A percentile compares a stretch with the other conserved stretches of the same genome.
Evolutionary conservation across 805 yeast genomes (phyloP).

Genomic region (Yamadazyma nakazawae): DNA sequence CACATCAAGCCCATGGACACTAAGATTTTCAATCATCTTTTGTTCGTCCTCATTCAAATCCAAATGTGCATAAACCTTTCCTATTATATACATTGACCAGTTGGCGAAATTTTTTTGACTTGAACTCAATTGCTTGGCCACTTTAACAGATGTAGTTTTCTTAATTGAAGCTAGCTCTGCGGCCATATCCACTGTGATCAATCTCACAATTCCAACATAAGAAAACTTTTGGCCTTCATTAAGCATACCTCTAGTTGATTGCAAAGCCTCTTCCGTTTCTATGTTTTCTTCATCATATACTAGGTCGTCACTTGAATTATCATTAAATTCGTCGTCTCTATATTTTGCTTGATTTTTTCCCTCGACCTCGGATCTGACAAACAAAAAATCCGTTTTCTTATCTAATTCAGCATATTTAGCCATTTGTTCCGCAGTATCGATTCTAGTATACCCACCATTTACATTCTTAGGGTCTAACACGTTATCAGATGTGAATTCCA

Average conservation of each 20-base stretch:
- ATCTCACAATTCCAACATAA: constrained; percentile 79
- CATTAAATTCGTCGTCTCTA: constrained; percentile 18
- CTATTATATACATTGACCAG: constrained; percentile 77
- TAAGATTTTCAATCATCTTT: constrained; percentile 80
- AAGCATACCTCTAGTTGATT: constrained; percentile 76
- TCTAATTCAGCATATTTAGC: constrained; percentile 57
- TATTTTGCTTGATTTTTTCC: constrained; percentile 19
- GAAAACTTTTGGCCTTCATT: constrained; percentile 86
- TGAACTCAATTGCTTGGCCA: constrained; percentile 56
- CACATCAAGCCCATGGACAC: constrained; percentile 78
- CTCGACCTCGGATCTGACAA: constrained; percentile 21
- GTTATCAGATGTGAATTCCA: constrained; percentile 37
- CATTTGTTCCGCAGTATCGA: constrained; percentile 83
- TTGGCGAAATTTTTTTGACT: constrained; percentile 77
- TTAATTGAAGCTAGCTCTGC: constrained; percentile 64
- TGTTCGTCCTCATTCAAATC: constrained; percentile 75
- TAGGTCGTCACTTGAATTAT: constrained; percentile 18
- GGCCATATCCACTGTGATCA: constrained; percentile 78
- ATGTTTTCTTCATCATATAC: constrained; percentile 38
- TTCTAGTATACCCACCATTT: constrained; percentile 79
- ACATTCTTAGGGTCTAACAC: constrained; percentile 38
- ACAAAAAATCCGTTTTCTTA: constrained; percentile 51
- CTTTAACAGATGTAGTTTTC: constrained; percentile 47
- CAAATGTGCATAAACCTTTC: constrained; percentile 74
- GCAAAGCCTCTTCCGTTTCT: constrained; percentile 62